Base-by-base conservation (phyloP, 139 green algal genomes). In the Tetradesmus lagerheimii region DNA sequence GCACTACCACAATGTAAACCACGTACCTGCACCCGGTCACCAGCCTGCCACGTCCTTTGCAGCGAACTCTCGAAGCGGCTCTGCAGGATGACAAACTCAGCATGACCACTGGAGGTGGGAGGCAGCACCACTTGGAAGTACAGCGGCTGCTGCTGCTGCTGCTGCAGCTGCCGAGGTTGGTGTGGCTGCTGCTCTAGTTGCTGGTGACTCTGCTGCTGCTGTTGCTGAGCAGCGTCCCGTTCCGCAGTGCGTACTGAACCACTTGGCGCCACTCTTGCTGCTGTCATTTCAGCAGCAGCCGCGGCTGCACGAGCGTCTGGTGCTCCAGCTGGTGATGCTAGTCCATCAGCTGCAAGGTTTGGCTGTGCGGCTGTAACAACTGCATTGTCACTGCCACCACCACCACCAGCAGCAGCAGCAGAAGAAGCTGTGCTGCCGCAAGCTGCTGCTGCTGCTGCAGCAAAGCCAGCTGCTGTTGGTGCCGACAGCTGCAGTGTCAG, bases 1-100 rank as follows among this genome's bases (percentile, higher is more conserved):
- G 45, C 45, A 11, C n/a, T 9, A 37, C 62, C 41, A 66, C n/a
- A 5, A 12, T 25, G 20, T 5, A 1, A 9, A 79, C 27, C 35
- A 43, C 2, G 34, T 34, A 93, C 91, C 90, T 94, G 89, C 39
- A 92, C 94, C 29, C 47, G 41, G 8, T 93, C 78, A 2, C 88
- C 91, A 25, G 71, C 37, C 23, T 74, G 35, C 94, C 94, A 96
- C 39, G 34, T 77, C 9, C 27, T 66, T 1, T 77, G 18, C 15
- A 94, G 38, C 5, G 89, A 71, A 1, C 81, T 84, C 5, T 92
- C 45, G 47, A 94, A 97, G 41, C 91, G 89, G 12, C 47, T 57
- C 18, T 34, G 43, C 31, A 91, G 89, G 29, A 97, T 87, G 50
- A 97, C 89, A 92, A 96, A 97, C 77, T 97, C 94, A 0, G 93